Percentiles rank a stretch among this genome's conserved stretches.
phyloP scores from a whole-genome alignment of 2,329 filamentous ascomycete species.

The Grosmannia serpens region DNA sequence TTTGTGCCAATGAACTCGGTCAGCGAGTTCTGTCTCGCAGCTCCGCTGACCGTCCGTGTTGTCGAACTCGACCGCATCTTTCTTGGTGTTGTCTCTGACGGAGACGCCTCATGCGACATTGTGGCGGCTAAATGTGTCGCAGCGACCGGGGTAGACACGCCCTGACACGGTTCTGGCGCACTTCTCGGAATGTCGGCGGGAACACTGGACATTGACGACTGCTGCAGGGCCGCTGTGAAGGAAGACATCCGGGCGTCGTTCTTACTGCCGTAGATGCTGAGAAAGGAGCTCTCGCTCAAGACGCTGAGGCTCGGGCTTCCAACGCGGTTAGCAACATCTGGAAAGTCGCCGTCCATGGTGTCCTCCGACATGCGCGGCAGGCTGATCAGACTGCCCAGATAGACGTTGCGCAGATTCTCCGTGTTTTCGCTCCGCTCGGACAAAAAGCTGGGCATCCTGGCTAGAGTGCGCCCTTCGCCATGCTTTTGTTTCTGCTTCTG shows the following conservation, averaged over 20 bases:
- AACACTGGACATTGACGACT: not conserved
- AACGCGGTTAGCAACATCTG: slow-evolving; percentile 26
- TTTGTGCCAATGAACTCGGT: slow-evolving; percentile 30
- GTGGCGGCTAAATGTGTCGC: not conserved
- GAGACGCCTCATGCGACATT: not conserved
- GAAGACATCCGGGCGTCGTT: slow-evolving; percentile 15
- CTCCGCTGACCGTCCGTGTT: slow-evolving; percentile 16
- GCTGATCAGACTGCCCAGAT: slow-evolving; percentile 41
- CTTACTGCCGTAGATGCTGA: slow-evolving; percentile 50
- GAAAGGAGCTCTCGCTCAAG: slow-evolving; percentile 56
- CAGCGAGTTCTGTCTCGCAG: slow-evolving; percentile 31
- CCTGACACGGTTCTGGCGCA: not conserved
- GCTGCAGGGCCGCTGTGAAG: slow-evolving; percentile 13
- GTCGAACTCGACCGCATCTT: slow-evolving; percentile 21
- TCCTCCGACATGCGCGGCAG: slow-evolving; percentile 36
- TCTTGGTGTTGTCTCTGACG: slow-evolving; percentile 12
- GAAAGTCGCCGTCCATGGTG: slow-evolving; percentile 18
- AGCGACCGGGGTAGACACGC: not conserved
- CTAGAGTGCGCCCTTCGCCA: slow-evolving; percentile 28
- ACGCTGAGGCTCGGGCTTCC: slow-evolving; percentile 52
- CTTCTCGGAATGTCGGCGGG: not conserved
- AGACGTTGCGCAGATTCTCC: slow-evolving; percentile 49
- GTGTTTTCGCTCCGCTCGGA: slow-evolving; percentile 48
- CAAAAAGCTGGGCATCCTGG: slow-evolving; percentile 53
- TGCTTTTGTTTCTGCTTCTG: slow-evolving; percentile 15